A percentile compares a stretch with the other conserved stretches of the same genome.
Evolutionary conservation across 768 basidiomycete genomes (phyloP).

Genomic region (Leccinum variicolor): DNA sequence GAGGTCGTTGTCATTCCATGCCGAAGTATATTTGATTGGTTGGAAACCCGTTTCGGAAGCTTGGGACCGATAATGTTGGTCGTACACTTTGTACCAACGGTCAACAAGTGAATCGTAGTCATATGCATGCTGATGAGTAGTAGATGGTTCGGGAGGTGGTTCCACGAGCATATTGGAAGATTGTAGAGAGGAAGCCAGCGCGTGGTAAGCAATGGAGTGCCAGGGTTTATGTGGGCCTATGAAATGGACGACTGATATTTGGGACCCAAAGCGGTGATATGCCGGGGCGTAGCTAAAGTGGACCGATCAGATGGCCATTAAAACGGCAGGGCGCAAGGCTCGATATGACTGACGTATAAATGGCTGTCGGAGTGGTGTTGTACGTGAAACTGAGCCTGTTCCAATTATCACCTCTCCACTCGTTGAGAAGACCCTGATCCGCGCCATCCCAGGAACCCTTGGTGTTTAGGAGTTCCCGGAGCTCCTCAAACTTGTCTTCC

Average conservation of each 20-base stretch:
- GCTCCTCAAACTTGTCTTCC: slow-evolving; percentile 75
- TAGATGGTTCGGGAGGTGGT: slow-evolving; percentile 10
- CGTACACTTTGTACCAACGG: slow-evolving; percentile 90
- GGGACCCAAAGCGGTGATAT: slow-evolving; percentile 87
- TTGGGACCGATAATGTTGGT: slow-evolving; percentile 75
- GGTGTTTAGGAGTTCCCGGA: slow-evolving; percentile 65
- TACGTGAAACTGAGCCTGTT: slow-evolving; percentile 95
- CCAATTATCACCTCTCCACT: slow-evolving; percentile 88
- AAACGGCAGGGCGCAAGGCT: slow-evolving; percentile 20
- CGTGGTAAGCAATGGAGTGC: slow-evolving; percentile 68
- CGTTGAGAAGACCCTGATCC: slow-evolving; percentile 97
- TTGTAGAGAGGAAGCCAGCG: slow-evolving; percentile 45
- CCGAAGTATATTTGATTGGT: slow-evolving; percentile 64
- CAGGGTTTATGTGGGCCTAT: slow-evolving; percentile 98
- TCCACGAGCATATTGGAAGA: slow-evolving; percentile 32
- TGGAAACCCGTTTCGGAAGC: slow-evolving; percentile 40
- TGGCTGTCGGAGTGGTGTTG: slow-evolving; percentile 97
- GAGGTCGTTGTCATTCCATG: slow-evolving; percentile 57
- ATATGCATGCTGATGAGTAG: slow-evolving; percentile 48
- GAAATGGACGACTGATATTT: slow-evolving; percentile 87
- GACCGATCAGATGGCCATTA: slow-evolving; percentile 25
- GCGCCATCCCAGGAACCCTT: slow-evolving; percentile 96
- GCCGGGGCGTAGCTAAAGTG: slow-evolving; percentile 86
- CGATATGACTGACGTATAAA: slow-evolving; percentile 75
- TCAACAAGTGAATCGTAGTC: slow-evolving; percentile 81